Evolutionary conservation across 148 eudicot species (phyloP).

Genomic region (Arctostaphylos glauca): DNA sequence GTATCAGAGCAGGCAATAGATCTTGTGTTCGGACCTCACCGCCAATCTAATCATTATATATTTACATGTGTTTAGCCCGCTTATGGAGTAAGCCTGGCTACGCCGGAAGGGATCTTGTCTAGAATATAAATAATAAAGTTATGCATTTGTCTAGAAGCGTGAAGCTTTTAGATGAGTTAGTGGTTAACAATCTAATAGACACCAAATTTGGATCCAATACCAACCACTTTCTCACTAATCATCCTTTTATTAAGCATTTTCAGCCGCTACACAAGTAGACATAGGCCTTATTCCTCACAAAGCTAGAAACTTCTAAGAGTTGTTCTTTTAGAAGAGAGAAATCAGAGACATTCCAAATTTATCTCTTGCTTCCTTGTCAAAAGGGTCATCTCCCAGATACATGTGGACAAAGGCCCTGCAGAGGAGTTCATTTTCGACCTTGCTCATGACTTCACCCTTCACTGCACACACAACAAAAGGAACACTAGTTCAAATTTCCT

Average conservation of each 20-base stretch:
- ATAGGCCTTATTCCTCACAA: conserved; percentile 18
- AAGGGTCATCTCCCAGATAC: conserved; percentile 58
- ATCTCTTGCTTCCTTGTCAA: conserved; percentile 58
- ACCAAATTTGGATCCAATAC: background rate
- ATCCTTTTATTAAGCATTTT: conserved; percentile 10
- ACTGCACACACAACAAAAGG: conserved; percentile 28
- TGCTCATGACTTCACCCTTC: conserved; percentile 43
- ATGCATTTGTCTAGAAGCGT: too few species aligned
- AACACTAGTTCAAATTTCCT: background rate
- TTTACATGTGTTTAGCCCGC: too few species aligned
- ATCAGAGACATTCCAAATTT: conserved; percentile 44
- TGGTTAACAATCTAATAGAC: too few species aligned
- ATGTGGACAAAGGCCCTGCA: conserved; percentile 50
- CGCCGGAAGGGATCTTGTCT: too few species aligned
- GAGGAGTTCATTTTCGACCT: conserved; percentile 46
- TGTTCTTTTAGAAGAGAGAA: conserved; percentile 30
- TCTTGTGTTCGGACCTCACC: too few species aligned
- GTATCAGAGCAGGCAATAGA: too few species aligned
- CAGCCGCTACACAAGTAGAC: conserved; percentile 8
- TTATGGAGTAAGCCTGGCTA: too few species aligned
- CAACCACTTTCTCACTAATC: conserved; percentile 7
- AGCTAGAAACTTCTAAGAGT: conserved; percentile 2
- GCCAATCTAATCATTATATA: too few species aligned
- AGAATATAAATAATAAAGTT: too few species aligned
- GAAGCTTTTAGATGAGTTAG: too few species aligned